Evolutionary conservation across 208 protist genomes (phyloP), one percentile per base, ranked within the genome.

Genomic region (Herpetomonas samuelpessoai): DNA sequence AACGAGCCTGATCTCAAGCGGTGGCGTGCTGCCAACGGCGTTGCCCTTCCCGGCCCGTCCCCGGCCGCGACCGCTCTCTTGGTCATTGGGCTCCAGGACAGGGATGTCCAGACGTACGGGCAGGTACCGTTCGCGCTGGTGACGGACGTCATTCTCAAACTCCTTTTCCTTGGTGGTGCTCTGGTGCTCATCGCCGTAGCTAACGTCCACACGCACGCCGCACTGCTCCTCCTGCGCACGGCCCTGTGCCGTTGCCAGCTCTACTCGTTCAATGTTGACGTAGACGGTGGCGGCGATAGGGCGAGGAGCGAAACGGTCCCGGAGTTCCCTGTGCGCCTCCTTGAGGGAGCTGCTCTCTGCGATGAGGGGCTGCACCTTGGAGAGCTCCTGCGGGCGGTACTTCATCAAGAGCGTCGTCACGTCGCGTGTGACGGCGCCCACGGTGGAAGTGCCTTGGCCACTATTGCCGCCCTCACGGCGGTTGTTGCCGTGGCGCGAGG

Each of bases 331-430:
- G 64, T 95, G 85, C 0, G 85, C 85, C 24, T 78, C 64, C 54
- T 70, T 73, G 41, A 89, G 47, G 16, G 83, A 89, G 25, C 69
- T 52, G 44, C 71, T 75, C 49, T 82, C 51, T 18, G 82, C 75
- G 31, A 95, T 91, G 53, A 88, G 62, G 24, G 81, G 73, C 58
- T 95, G 88, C 49, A 82, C 85, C 58, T 71, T 74, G 0, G 68
- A 35, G 48, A 87, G 50, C 28, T 89, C 67, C 28, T 74, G 57
- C 19, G 88, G 81, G 18, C 48, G 27, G 64, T 78, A 88, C 71
- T 92, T 92, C 19, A 58, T 62, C 57, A 95, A 19, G 21, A 95
- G 71, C 60, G 81, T 82, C 18, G 71, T 79, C 26, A 92, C 85
- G 67, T 95, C 88, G 21, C 65, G 62, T 27, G 73, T 81, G 16